Evolutionary conservation across 768 basidiomycete species (phyloP).

Genomic region (Amanita muscaria): DNA sequence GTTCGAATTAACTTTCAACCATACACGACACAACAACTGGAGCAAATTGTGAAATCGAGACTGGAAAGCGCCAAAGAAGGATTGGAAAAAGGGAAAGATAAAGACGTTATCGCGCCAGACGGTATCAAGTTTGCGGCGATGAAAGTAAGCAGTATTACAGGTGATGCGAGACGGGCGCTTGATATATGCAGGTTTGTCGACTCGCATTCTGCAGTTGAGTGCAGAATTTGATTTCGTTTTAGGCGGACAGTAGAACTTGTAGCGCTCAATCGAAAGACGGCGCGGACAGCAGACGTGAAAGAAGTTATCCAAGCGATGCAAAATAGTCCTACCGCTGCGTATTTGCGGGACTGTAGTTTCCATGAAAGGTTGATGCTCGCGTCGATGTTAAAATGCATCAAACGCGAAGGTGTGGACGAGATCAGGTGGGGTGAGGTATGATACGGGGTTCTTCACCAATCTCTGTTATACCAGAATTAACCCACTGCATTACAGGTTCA

Average conservation of each 20-base stretch:
- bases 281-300: constrained; percentile 62
- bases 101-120: constrained; percentile 48
- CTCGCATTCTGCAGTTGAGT: neutral
- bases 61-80: constrained; percentile 50
- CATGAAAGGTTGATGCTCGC: constrained; percentile 87
- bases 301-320: constrained; percentile 82
- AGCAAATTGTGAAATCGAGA: constrained; percentile 81
- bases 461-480: constrained; percentile 56
- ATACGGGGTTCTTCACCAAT: constrained; percentile 63
- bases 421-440: constrained; percentile 77
- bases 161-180: constrained; percentile 87
- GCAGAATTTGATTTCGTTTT: constrained; percentile 1
- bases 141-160: constrained; percentile 65
- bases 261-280: constrained; percentile 39
- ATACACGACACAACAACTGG: constrained; percentile 70
- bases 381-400: constrained; percentile 72
- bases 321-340: constrained; percentile 83
- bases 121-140: constrained; percentile 82
- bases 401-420: constrained; percentile 79
- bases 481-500: constrained; percentile 58
- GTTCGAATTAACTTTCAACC: constrained; percentile 88
- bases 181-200: constrained; percentile 76
- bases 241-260: constrained; percentile 86
- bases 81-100: constrained; percentile 38
- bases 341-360: constrained; percentile 71